Evolutionary conservation across 2,329 filamentous ascomycete genomes (phyloP).

Genomic region (Exophiala spinifera): DNA sequence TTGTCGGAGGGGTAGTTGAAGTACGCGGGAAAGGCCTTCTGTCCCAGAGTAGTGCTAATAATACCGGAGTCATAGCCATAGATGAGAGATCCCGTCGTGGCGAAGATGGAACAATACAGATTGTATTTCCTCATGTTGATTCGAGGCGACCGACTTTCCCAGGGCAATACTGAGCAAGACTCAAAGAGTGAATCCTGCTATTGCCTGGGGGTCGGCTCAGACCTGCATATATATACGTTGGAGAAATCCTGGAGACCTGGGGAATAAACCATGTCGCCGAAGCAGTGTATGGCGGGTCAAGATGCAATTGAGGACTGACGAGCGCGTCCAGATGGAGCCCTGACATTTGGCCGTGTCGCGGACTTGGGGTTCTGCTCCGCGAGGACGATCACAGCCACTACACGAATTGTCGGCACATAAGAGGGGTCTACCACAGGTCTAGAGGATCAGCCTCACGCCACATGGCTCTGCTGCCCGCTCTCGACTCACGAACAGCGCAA

Average conservation of each 20-base stretch:
- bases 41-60: constrained; percentile 33
- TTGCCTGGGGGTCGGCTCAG: background rate
- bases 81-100: constrained; percentile 25
- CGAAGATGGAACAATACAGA: constrained; percentile 1
- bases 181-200: too few relatives aligned
- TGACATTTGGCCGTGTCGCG: background rate
- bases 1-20: constrained; percentile 27
- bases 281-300: background rate
- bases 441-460: too few relatives aligned
- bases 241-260: background rate
- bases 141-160: too few relatives aligned
- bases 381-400: background rate
- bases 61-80: constrained; percentile 36
- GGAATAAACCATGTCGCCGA: background rate
- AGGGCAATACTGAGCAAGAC: too few relatives aligned
- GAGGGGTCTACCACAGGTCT: too few relatives aligned
- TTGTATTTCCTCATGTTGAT: constrained; percentile 1
- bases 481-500: too few relatives aligned
- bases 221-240: background rate
- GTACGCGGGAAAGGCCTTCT: constrained; percentile 30
- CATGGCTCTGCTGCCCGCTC: too few relatives aligned
- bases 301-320: background rate
- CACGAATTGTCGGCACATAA: too few relatives aligned
- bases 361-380: background rate
- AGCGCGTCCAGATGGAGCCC: too few relatives aligned